Conservation (phyloP, 2,329 filamentous ascomycete genomes). For the Mycosphaerella sp. region DNA sequence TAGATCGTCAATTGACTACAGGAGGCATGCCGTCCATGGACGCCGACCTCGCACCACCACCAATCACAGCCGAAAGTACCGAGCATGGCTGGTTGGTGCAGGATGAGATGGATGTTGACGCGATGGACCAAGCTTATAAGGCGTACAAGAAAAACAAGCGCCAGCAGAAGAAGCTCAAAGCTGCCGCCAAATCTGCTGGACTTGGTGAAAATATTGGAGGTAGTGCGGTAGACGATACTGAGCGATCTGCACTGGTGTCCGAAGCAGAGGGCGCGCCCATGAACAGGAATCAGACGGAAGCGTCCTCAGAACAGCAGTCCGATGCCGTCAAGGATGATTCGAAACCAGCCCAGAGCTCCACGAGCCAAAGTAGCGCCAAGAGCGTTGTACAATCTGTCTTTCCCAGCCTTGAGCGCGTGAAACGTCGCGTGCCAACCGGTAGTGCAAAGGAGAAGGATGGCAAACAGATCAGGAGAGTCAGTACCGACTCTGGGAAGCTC, state of each 20-base stretch:
- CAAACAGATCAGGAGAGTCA: constrained; percentile 4
- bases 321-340: neutral
- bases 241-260: constrained; percentile 18
- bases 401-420: constrained; percentile 24
- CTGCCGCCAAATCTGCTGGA: constrained; percentile 14
- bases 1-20: neutral
- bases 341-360: constrained; percentile 4
- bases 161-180: constrained; percentile 29
- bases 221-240: constrained; percentile 34
- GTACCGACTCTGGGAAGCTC: constrained; percentile 1
- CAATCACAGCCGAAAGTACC: neutral
- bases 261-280: constrained; percentile 13
- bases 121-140: constrained; percentile 32
- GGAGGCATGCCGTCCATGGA: neutral
- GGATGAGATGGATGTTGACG: constrained; percentile 32
- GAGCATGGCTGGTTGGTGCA: constrained; percentile 15
- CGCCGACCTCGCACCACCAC: neutral
- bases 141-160: constrained; percentile 32
- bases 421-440: constrained; percentile 18
- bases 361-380: neutral
- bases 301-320: neutral
- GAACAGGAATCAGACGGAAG: neutral
- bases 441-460: neutral
- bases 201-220: constrained; percentile 19
- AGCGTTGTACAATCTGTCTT: constrained; percentile 24